Evolutionary conservation across 2,329 filamentous ascomycete genomes (phyloP), one percentile per base, ranked within the genome.

Genomic region (Thermomyces lanuginosus): DNA sequence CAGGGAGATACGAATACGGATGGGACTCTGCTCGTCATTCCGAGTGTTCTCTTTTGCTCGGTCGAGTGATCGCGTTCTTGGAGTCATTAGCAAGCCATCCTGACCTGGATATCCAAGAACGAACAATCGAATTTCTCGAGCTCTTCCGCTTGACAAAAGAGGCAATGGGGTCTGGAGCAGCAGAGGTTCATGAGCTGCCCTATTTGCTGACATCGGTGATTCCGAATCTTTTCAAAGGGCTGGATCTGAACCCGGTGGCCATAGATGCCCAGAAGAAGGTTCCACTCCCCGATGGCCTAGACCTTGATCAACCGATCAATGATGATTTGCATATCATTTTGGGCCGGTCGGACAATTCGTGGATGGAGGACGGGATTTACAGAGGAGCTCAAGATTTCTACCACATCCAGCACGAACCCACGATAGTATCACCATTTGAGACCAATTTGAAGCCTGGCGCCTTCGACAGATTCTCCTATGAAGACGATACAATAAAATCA

Each of bases 211-310:
- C 83, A 0, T 81, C 92, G 46, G 84, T 83, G 3, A 80, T 98
- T 29, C 86, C 89, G 1, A 76, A 76, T 2, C 62, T 98, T 2
- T 95, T 95, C 48, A 63, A 66, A 4, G 83, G 84, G 0, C 72
- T 80, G 55, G 84, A 93, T 37, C 63, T 98, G 18, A 93, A 95
- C 38, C 92, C 89, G 0, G 86, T 98, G 6, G 82, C 89, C 1
- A 50, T 60, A 3, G 74, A 71, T 22, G 86, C 89, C 3, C 82
- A 95, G 46, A 69, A 65, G 27, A 92, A 92, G 42, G 84, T 98
- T 1, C 81, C 84, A 1, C 44, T 80, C 9, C 83, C 83, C 0
- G 61, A 69, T 5, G 73, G 69, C 2, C 60, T 98, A 4, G 76
- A 89, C 44, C 63, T 95, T 4, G 76, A 92, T 41, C 66, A 73